phyloP scores from a whole-genome alignment of 257 asterid species.

The Solanum appendiculatum region DNA sequence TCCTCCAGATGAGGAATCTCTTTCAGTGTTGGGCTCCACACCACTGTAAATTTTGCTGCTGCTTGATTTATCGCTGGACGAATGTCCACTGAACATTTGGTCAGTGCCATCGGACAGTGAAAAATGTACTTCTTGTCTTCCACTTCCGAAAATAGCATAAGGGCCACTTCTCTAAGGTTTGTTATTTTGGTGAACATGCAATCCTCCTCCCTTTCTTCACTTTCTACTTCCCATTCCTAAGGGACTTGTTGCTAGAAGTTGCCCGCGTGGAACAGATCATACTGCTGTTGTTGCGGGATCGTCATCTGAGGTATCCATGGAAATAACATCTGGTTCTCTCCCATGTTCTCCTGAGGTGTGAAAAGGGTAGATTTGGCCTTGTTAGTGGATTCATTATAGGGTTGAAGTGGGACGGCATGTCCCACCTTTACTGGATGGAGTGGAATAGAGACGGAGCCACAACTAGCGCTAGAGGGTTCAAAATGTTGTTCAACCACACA shows the following conservation, averaged over 20 bases:
- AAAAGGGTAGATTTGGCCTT: too few species aligned
- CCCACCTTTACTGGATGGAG: background rate
- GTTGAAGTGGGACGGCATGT: background rate
- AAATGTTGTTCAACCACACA: background rate
- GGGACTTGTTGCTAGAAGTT: too few species aligned
- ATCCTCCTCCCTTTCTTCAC: too few species aligned
- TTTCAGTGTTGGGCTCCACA: background rate
- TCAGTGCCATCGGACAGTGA: fast-evolving
- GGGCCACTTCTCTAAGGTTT: too few species aligned
- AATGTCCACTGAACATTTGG: too few species aligned
- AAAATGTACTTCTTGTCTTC: background rate
- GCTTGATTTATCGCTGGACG: background rate
- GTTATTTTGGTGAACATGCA: too few species aligned
- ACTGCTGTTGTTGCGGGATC: too few species aligned
- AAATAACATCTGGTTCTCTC: too few species aligned
- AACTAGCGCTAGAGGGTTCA: background rate
- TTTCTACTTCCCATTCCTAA: too few species aligned
- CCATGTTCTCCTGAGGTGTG: background rate
- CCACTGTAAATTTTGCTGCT: background rate
- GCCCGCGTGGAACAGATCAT: too few species aligned
- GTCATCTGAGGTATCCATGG: background rate
- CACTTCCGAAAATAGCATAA: too few species aligned
- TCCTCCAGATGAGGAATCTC: background rate
- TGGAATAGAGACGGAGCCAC: background rate
- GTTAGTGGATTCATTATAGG: background rate